Evolutionary conservation across 768 basidiomycete genomes (phyloP), one percentile per base, ranked within the genome.

Genomic region (Leccinum subgranulosum): DNA sequence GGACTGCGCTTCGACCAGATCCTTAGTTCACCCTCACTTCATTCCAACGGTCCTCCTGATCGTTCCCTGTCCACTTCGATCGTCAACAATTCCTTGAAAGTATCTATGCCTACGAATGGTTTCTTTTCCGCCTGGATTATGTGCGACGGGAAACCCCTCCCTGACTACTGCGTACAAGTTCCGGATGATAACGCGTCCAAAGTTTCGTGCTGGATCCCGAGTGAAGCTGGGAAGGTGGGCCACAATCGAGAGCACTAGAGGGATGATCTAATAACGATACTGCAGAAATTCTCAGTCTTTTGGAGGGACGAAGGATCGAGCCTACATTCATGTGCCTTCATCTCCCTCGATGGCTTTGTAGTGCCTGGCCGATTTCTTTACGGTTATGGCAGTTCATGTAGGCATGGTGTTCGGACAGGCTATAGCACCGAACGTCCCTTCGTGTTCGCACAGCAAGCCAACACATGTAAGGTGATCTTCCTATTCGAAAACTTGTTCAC

Each of bases 121-220:
- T 84, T 80, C 6, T 88, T 88, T 70, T 85, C 85, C 15, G 86
- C 87, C 19, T 90, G 88, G 84, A 84, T 90, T 52, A 75, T 76
- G 33, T 80, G 77, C 41, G 79, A 82, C 31, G 81, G 79, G 4
- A 61, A 75, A 54, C 65, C 70, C 11, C 64, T 88, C 11, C 77
- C 74, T 4, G 86, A 88, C 67, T 83, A 84, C 68, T 69, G 85
- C 21, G 74, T 80, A 8, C 76, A 79, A 6, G 70, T 82, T 31
- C 12, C 1, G 31, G 82, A 87, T 54, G 61, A 66, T 4, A 70
- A 72, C 6, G 62, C 69, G 4, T 68, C 81, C 58, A 75, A 75
- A 9, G 78, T 85, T 8, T 82, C 82, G 0, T 88, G 88, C 65
- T 88, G 86, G 86, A 82, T 90, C 61, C 81, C 84, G 8, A 80